A percentile compares a stretch with the other conserved stretches of the same genome.
phyloP scores from a whole-genome alignment of 2,329 filamentous ascomycete species.

The Hypoxylon sp. region DNA sequence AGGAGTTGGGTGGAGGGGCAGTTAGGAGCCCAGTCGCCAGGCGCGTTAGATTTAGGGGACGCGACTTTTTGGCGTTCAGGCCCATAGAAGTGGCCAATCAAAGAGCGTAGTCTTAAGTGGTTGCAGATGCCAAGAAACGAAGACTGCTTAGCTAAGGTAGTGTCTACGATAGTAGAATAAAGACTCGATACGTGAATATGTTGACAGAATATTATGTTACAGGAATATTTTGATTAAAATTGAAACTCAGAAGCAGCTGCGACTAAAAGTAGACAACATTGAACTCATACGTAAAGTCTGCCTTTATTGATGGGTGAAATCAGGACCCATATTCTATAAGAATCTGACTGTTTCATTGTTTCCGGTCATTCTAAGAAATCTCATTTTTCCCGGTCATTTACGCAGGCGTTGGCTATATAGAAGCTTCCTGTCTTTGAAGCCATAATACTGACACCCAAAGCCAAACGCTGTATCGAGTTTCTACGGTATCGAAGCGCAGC shows the following conservation, averaged over 20 bases:
- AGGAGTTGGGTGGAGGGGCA: slow-evolving; percentile 44
- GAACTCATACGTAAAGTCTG: background rate
- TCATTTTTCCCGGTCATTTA: background rate
- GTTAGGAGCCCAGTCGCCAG: slow-evolving; percentile 29
- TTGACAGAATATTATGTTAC: background rate
- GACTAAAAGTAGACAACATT: background rate
- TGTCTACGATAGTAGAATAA: slow-evolving; percentile 1
- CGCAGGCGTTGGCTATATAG: background rate
- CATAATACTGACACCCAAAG: background rate
- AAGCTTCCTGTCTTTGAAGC: background rate
- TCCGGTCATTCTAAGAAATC: background rate
- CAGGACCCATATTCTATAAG: background rate
- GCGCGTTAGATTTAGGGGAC: slow-evolving; percentile 31
- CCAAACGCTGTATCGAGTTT: background rate
- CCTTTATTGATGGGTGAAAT: background rate
- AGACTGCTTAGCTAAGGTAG: background rate
- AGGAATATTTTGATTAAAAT: slow-evolving; percentile 16
- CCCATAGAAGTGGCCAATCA: slow-evolving; percentile 31
- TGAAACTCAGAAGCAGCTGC: slow-evolving; percentile 10
- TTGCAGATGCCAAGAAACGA: slow-evolving; percentile 39
- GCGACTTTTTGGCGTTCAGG: slow-evolving; percentile 36
- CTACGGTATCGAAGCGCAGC: background rate
- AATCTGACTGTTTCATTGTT: background rate
- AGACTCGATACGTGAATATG: background rate
- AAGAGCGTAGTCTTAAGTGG: slow-evolving; percentile 31